Evolutionary conservation across 352 stramenopile species (phyloP), one percentile per base, ranked within the genome.

Genomic region (Thalassiosira sp.): DNA sequence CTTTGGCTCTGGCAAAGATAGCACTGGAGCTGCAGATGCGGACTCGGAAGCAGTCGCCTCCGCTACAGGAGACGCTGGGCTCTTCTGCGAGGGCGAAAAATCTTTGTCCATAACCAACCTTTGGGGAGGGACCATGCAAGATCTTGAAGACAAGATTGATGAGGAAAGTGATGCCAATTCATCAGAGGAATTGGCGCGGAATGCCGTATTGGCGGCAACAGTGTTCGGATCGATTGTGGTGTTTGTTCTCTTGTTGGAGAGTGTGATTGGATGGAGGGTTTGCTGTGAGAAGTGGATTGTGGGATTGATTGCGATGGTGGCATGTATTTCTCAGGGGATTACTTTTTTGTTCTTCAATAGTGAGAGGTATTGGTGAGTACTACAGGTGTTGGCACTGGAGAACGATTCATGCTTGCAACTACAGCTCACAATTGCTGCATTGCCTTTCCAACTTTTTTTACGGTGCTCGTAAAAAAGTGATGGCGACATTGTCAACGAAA

Each of bases 311-410:
- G 31, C 61, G 0, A n/a, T 73, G 0, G 28, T 45, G 35, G 60
- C 70, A 5, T 79, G 52, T 43, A 27, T 69, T 35, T 70, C 37
- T 11, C 71, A 79, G 49, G 61, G 61, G 31, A 11, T 69, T 28
- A 74, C 60, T 0, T 79, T 79, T 49, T 52, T 72, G 1, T 74
- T 79, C 37, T 79, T 79, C 35, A 68, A 79, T 27, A 79, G 71
- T 66, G 46, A 74, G 11, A 62, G 61, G 63, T 79, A 79, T 48
- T 79, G 71, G 54, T 75, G 46, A 67, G 54, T 65, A 33, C 13
- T 42, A 7, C 15, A n/a, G 40, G 31, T 22, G 31, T 0, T 20
- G 16, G 16, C 18, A 15, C n/a, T 7, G 11, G 13, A n/a, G 42
- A 20, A 22, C 42, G 3, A 49, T 37, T 3, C 31, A 27, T 24